These are phyloP conservation scores for Cladosporium austrohemisphaericum DNA, from an alignment of 2,329 filamentous ascomycete species.

Conservation along the genomic window DNA sequence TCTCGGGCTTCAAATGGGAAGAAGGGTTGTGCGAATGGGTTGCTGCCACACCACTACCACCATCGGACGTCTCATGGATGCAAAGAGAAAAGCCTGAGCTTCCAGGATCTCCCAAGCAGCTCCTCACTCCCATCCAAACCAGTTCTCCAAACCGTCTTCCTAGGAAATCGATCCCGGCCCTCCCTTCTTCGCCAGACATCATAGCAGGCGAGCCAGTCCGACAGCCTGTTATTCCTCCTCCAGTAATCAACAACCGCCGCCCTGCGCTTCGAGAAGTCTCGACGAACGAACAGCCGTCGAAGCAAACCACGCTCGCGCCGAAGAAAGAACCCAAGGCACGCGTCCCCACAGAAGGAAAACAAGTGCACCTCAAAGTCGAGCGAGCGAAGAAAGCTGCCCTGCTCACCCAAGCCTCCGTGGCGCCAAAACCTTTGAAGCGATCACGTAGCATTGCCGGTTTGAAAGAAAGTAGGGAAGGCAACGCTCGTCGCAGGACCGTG, in stretches of 20 bases:
- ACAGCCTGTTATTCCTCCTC: too few species aligned
- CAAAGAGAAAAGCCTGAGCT: too few species aligned
- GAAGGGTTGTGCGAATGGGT: conserved; percentile 47
- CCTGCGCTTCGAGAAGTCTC: not conserved
- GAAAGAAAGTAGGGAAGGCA: not conserved
- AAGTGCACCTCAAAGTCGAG: conserved; percentile 12
- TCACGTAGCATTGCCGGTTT: not conserved
- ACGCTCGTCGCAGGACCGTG: not conserved
- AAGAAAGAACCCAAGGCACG: not conserved
- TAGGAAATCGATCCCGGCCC: not conserved
- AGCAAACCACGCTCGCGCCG: not conserved
- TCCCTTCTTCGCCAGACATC: not conserved
- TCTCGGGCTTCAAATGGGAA: conserved; percentile 39
- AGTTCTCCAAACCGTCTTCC: not conserved
- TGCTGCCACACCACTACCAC: conserved; percentile 36
- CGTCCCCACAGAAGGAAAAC: not conserved
- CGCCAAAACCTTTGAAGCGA: not conserved
- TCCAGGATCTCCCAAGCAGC: not conserved
- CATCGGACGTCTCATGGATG: too few species aligned
- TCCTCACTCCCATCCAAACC: not conserved
- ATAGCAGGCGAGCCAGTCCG: conserved; percentile 2
- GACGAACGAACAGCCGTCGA: not conserved
- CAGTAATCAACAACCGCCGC: not conserved
- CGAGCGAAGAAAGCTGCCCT: conserved; percentile 4
- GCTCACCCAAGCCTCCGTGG: not conserved